Base-by-base conservation (phyloP, 495 filamentous ascomycete genomes). In the Pseudomonodictys pantanalensis region DNA sequence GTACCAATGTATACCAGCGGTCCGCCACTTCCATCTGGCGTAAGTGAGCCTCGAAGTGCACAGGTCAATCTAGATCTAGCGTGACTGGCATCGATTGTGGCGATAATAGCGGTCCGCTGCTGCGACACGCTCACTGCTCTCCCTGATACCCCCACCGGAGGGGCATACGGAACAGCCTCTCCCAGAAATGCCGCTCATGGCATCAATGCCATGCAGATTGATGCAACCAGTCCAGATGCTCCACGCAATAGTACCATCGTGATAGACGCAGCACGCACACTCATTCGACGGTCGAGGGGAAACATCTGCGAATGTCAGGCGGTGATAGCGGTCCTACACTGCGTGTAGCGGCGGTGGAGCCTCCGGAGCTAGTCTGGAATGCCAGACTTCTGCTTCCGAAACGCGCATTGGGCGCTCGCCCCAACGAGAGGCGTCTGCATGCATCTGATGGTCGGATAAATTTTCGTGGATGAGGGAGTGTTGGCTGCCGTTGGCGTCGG, bases 281-380 rank as follows among this genome's bases (percentile, higher is more conserved):
- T 65, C 56, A 65, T 65, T 65, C 62, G 62, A 52, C 43, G 50
- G 43, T 35, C 20, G 33, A 62, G 58, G 22, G 18, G 32, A 49
- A 39, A 23, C 26, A 44, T 38, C n/a, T n/a, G n/a, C n/a, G n/a
- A n/a, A n/a, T n/a, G n/a, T n/a, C 61, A 49, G 55, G 44, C 60
- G 64, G 60, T 64, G 52, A 67, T 58, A 64, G 60, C 64, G 64
- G 60, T 54, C 64, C 55, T 60, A 25, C 45, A 64, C 20, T 52
- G 64, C 60, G 58, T 1, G 12, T 35, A 2, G 17, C 52, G 56
- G 58, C 47, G 54, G 25, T 42, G 48, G 18, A 49, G 22, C 48
- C 24, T 58, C 57, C 52, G 58, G 44, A 43, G 32, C 58, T 58
- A 62, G 62, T 52, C 52, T 52, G 56, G 46, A 57, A 38, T 30